Evolutionary conservation across 2,329 filamentous ascomycete genomes (phyloP), one percentile per base, ranked within the genome.

Genomic region (Epichloe uncinata): DNA sequence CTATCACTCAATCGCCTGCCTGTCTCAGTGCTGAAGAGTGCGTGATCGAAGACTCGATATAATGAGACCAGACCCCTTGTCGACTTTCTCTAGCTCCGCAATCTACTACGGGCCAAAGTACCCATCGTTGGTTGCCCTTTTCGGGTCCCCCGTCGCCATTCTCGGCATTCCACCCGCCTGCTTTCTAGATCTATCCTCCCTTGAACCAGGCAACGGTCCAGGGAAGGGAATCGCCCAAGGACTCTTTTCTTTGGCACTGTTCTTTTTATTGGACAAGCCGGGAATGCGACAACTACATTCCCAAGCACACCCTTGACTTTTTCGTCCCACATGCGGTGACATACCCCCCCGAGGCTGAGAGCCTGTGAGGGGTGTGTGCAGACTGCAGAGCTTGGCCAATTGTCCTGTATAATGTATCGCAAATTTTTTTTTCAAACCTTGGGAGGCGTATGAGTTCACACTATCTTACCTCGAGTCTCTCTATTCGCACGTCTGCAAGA

Each of bases 201-300:
- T 38, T 41, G 26, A 44, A 48, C 13, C 34, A 16, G 45, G 35
- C 37, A 42, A 36, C 26, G 18, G 36, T 20, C 15, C 42, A 45
- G 38, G 30, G 41, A 40, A 46, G 26, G 16, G n/a, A 20, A 45
- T 44, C 42, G 35, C 15, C 16, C 36, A 45, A 16, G 22, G 18
- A 6, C 30, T 42, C 30, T 30, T 49, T 48, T 30, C 22, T 43
- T 46, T 46, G 34, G n/a, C 45, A 36, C n/a, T 45, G 9, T 45
- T 35, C 30, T 42, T 45, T 41, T 33, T 42, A 18, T 35, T 40
- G 22, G 37, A 46, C 36, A 44, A 36, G 42, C 50, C 42, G 42
- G 50, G 50, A 48, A 51, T 48, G 50, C 22, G 46, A 45, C 42
- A 45, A 50, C 43, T 50, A 50, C 35, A 50, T 41, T 46, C 48